These are phyloP conservation scores for Tardiomyces digboiensis DNA, from an alignment of 1,139 yeast species.

Conservation along the genomic window DNA sequence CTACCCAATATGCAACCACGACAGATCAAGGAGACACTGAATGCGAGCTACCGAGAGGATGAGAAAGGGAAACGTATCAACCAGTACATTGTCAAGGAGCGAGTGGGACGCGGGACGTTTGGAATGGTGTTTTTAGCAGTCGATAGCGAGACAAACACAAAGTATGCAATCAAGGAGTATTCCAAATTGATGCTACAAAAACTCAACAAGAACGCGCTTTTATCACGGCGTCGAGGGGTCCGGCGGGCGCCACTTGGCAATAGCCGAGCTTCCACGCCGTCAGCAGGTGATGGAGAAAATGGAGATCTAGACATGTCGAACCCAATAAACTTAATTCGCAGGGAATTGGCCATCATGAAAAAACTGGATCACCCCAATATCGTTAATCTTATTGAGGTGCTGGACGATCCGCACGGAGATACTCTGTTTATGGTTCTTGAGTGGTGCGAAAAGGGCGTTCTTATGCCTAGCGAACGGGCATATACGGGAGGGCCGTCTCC, in stretches of 20 bases:
- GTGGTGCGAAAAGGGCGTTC: conserved; percentile 48
- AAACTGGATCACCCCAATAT: conserved; percentile 74
- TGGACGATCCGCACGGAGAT: conserved; percentile 55
- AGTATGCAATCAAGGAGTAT: conserved; percentile 63
- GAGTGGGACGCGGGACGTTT: conserved; percentile 82
- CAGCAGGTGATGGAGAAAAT: background rate
- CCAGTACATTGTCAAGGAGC: conserved; percentile 49
- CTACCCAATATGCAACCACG: conserved; percentile 26
- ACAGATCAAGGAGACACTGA: conserved; percentile 29
- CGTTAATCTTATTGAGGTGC: conserved; percentile 78
- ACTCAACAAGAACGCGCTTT: conserved; percentile 35
- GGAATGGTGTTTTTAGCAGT: conserved; percentile 83
- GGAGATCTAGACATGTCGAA: conserved; percentile 4
- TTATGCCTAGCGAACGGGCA: conserved; percentile 20
- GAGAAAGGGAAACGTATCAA: conserved; percentile 26
- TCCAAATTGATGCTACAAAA: conserved; percentile 32
- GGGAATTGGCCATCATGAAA: conserved; percentile 78
- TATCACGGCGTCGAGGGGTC: conserved; percentile 18
- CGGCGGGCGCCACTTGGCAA: conserved; percentile 3
- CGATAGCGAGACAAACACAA: conserved; percentile 34
- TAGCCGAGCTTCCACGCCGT: background rate
- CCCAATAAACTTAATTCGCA: conserved; percentile 39
- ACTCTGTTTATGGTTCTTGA: conserved; percentile 68
- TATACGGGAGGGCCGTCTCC: conserved; percentile 33
- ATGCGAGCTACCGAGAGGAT: conserved; percentile 25